Conservation (phyloP, 108 stramenopile genomes). For the Bacterosira constricta region DNA sequence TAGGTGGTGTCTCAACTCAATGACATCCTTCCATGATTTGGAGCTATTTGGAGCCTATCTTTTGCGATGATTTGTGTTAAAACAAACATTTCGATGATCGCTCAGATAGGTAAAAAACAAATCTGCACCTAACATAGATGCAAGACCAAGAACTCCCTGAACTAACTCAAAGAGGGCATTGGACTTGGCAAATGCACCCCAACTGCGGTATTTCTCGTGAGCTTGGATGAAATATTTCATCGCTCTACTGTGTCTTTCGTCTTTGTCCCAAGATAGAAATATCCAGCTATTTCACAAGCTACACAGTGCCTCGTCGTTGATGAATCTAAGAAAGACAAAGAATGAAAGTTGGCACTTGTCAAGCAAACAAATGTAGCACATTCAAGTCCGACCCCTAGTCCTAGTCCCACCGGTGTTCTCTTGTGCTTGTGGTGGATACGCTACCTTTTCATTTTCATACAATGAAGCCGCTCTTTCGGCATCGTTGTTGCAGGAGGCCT, state of each 20-base stretch:
- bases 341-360: not conserved
- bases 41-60: too few relatives aligned
- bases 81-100: too few relatives aligned
- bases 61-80: too few relatives aligned
- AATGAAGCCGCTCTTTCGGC: not conserved
- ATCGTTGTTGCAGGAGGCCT: slow-evolving; percentile 18
- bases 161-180: slow-evolving; percentile 10
- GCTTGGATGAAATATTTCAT: slow-evolving; percentile 10
- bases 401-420: slow-evolving; percentile 5
- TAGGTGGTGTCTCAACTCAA: too few relatives aligned
- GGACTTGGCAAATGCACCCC: slow-evolving; percentile 32
- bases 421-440: slow-evolving; percentile 17
- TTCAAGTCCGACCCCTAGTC: not conserved
- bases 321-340: slow-evolving; percentile 7
- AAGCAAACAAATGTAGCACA: not conserved
- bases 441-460: slow-evolving; percentile 34
- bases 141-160: not conserved
- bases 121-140: too few relatives aligned
- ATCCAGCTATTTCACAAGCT: slow-evolving; percentile 24
- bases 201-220: slow-evolving; percentile 18
- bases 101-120: too few relatives aligned
- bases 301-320: slow-evolving; percentile 35
- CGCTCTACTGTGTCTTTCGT: slow-evolving; percentile 3
- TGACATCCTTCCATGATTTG: too few relatives aligned
- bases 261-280: slow-evolving; percentile 17